These are phyloP conservation scores for Schizosaccharomyces japonicus DNA, from an alignment of 805 yeast species.

Conservation along the genomic window DNA sequence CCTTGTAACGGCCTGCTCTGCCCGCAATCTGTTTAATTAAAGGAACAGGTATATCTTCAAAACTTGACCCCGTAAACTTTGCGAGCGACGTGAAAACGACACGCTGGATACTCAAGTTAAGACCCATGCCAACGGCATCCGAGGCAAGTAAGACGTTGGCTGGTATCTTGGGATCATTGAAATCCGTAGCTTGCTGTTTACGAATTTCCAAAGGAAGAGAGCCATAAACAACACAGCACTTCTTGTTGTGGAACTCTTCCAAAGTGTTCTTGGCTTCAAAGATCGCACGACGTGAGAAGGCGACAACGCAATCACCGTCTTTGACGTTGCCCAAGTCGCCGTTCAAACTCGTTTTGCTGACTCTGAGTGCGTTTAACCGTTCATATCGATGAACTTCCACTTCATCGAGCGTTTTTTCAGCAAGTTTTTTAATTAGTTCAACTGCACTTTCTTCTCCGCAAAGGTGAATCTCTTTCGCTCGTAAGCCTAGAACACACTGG, in stretches of 20 bases:
- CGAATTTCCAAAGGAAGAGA: conserved; percentile 90
- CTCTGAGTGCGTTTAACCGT: conserved; percentile 47
- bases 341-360: conserved; percentile 20
- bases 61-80: conserved; percentile 46
- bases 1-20: conserved; percentile 66
- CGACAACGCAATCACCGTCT: conserved; percentile 74
- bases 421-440: conserved; percentile 36
- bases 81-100: conserved; percentile 43
- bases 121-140: conserved; percentile 95
- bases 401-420: conserved; percentile 54
- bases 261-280: conserved; percentile 44
- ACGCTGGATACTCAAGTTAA: conserved; percentile 58
- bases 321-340: conserved; percentile 21
- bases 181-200: conserved; percentile 53
- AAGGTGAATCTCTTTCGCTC: conserved; percentile 63
- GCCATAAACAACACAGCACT: conserved; percentile 82
- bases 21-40: conserved; percentile 85
- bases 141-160: conserved; percentile 77
- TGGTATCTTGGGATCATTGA: conserved; percentile 42
- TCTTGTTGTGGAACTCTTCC: conserved; percentile 34
- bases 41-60: conserved; percentile 30
- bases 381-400: conserved; percentile 46
- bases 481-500: conserved; percentile 62
- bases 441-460: conserved; percentile 85
- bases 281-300: conserved; percentile 56